Evolutionary conservation across 2,329 filamentous ascomycete genomes (phyloP).

Genomic region (Ambrosiella beaveri): DNA sequence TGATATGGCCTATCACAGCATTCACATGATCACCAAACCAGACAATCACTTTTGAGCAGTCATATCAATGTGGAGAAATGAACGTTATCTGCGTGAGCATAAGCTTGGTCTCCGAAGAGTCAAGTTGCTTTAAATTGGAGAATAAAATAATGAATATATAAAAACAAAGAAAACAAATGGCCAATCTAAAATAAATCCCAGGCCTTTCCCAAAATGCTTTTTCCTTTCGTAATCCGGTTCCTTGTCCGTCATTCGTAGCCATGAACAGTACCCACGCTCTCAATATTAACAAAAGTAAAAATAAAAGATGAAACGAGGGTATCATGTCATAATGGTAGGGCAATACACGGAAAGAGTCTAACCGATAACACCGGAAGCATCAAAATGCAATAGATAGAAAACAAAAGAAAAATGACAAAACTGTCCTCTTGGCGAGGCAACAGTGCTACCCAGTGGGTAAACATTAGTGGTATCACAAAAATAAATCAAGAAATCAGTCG

Average conservation of each 20-base stretch:
- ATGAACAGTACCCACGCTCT: neutral
- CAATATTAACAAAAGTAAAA: neutral
- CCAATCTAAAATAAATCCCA: neutral
- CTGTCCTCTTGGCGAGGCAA: neutral
- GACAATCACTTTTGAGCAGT: neutral
- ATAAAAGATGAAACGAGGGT: neutral
- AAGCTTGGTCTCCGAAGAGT: neutral
- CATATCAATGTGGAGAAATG: neutral
- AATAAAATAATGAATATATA: neutral
- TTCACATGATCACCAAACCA: neutral
- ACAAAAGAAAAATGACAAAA: neutral
- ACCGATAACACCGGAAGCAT: constrained; percentile 3
- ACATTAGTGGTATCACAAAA: neutral
- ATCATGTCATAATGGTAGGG: constrained; percentile 2
- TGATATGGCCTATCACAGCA: neutral
- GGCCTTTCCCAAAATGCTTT: neutral
- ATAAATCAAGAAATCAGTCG: neutral
- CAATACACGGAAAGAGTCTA: neutral
- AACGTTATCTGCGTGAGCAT: neutral
- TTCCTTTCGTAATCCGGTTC: neutral
- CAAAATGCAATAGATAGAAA: neutral
- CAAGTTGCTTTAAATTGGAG: neutral
- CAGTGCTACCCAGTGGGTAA: neutral
- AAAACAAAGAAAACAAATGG: neutral
- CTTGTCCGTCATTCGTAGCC: neutral